A percentile compares a stretch with the other conserved stretches of the same genome.
Conservation (phyloP, 2,329 filamentous ascomycete genomes). For the Colletotrichum liriopes region DNA sequence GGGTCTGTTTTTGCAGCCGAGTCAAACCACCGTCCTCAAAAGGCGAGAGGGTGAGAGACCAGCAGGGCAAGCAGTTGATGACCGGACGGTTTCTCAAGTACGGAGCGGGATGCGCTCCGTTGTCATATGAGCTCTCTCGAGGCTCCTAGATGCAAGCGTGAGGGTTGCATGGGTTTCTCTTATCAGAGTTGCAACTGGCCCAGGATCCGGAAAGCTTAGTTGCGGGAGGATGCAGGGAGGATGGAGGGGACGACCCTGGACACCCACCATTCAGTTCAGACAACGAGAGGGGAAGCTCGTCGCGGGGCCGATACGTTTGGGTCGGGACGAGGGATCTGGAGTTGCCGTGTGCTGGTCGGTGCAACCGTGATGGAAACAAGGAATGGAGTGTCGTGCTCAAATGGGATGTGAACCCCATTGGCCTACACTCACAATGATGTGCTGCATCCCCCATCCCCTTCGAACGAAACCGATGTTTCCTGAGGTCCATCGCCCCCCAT, state of each 20-base stretch:
- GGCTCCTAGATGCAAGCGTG: background rate
- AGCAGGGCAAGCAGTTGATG: background rate
- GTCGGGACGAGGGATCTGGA: too few species aligned
- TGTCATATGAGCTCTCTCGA: background rate
- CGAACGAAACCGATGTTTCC: background rate
- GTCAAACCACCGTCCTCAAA: background rate
- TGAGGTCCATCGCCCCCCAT: background rate
- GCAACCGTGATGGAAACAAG: background rate
- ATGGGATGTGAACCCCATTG: background rate
- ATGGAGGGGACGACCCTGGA: background rate
- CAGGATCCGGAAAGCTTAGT: slow-evolving; percentile 15
- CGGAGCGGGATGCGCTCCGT: background rate
- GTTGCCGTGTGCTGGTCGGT: background rate
- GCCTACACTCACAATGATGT: background rate
- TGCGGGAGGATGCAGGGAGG: background rate
- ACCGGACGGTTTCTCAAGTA: background rate
- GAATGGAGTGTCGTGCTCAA: background rate
- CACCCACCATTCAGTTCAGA: background rate
- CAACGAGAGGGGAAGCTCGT: background rate
- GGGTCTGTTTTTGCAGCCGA: background rate
- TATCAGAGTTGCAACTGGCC: slow-evolving; percentile 5
- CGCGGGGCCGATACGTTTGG: background rate
- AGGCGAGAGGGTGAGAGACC: background rate
- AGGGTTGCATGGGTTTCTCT: slow-evolving; percentile 10
- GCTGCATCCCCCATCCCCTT: background rate